A percentile compares a stretch with the other conserved stretches of the same genome.
phyloP scores from a whole-genome alignment of 805 yeast species.

The Ogataea ganodermae region DNA sequence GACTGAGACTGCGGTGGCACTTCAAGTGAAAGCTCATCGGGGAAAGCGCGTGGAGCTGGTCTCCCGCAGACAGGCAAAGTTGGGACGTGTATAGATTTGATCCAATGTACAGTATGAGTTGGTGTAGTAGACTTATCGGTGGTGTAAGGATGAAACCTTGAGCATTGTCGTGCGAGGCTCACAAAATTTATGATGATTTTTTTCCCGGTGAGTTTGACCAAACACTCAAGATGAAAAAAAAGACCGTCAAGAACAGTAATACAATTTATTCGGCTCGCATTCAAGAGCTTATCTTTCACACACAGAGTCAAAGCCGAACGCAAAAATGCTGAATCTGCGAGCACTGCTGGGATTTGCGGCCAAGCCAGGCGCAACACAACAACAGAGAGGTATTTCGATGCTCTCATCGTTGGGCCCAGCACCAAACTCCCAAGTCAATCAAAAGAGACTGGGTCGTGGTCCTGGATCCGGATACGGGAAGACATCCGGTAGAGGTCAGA shows the following conservation, averaged over 20 bases:
- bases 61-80: neutral
- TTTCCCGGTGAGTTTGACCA: neutral
- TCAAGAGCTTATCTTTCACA: neutral
- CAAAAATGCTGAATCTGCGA: conserved; percentile 2
- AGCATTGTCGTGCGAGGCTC: neutral
- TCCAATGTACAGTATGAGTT: no score
- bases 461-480: conserved; percentile 92
- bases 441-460: conserved; percentile 91
- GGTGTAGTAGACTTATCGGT: no score
- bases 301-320: neutral
- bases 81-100: neutral
- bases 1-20: conserved; percentile 7
- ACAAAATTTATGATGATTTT: neutral
- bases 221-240: neutral
- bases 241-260: neutral
- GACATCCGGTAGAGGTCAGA: conserved; percentile 96
- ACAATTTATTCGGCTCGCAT: neutral
- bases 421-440: conserved; percentile 57
- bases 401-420: conserved; percentile 61
- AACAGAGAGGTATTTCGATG: conserved; percentile 40
- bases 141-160: neutral
- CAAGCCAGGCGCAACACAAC: neutral
- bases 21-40: neutral
- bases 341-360: neutral
- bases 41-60: conserved; percentile 6